Percentiles rank a stretch among this genome's conserved stretches.
These are phyloP conservation scores for Xylaria multiplex DNA, from an alignment of 2,329 filamentous ascomycete genomes.

Conservation along the genomic window DNA sequence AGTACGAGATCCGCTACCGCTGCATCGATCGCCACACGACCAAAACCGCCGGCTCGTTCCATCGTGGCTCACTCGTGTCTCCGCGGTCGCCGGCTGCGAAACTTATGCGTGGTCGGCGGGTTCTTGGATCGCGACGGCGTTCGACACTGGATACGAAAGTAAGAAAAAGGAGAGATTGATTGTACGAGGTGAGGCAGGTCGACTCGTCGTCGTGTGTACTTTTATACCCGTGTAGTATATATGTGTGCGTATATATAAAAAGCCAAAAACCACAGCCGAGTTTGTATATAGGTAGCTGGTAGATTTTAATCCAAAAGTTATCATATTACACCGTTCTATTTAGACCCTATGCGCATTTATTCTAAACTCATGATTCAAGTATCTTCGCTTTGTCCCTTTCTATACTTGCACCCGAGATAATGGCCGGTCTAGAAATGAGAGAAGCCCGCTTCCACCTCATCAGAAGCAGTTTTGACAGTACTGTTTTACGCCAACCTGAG, in stretches of 20 bases:
- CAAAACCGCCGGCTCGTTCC: slow-evolving; percentile 37
- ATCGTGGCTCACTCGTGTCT: slow-evolving; percentile 12
- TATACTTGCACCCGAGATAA: too few relatives aligned
- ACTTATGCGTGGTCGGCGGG: not conserved
- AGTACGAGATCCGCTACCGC: slow-evolving; percentile 62
- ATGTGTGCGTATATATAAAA: not conserved
- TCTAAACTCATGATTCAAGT: too few relatives aligned
- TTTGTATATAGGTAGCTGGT: not conserved
- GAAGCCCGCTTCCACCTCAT: not conserved
- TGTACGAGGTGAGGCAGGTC: not conserved
- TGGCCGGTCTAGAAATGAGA: too few relatives aligned
- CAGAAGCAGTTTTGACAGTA: too few relatives aligned
- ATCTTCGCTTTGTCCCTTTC: too few relatives aligned
- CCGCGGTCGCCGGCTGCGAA: not conserved
- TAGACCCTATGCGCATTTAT: too few relatives aligned
- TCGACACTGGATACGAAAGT: not conserved
- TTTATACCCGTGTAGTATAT: not conserved
- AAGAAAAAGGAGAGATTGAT: not conserved
- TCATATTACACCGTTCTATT: not conserved
- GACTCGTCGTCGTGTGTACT: not conserved
- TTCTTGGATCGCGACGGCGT: not conserved
- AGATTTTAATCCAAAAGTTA: not conserved
- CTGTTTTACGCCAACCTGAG: not conserved
- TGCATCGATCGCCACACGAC: slow-evolving; percentile 58
- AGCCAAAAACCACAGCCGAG: not conserved